Conservation (phyloP, 148 eudicot species). For the Vaccinium macrocarpon region DNA sequence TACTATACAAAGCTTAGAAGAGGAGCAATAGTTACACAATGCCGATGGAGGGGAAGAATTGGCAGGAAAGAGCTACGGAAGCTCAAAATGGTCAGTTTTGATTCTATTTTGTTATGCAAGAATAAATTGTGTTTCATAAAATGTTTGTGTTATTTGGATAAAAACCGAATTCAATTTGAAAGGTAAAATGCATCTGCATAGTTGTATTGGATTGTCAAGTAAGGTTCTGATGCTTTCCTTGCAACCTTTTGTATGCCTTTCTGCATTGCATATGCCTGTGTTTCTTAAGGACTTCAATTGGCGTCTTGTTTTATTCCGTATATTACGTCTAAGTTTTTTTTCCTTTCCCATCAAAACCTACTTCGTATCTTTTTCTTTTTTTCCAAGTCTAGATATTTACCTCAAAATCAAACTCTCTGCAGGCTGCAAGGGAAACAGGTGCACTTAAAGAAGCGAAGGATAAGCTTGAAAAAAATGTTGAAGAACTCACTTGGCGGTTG, state of each 20-base stretch:
- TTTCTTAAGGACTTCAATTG: background rate
- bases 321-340: background rate
- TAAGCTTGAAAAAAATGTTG: slow-evolving; percentile 91
- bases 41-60: slow-evolving; percentile 86
- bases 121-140: background rate
- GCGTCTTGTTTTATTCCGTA: background rate
- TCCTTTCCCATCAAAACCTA: background rate
- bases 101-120: slow-evolving; percentile 18
- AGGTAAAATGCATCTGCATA: background rate
- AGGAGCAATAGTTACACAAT: slow-evolving; percentile 73
- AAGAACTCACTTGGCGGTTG: slow-evolving; percentile 93
- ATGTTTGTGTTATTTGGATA: background rate
- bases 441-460: slow-evolving; percentile 98
- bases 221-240: background rate
- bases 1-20: slow-evolving; percentile 63
- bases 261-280: background rate
- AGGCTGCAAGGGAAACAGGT: slow-evolving; percentile 99
- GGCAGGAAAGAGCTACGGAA: slow-evolving; percentile 70
- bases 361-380: background rate
- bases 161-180: background rate
- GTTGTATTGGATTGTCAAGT: background rate
- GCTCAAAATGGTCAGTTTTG: slow-evolving; percentile 77
- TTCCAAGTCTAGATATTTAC: slow-evolving; percentile 12
- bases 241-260: background rate
- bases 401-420: slow-evolving; percentile 26